Evolutionary conservation across 768 basidiomycete species (phyloP), one percentile per base, ranked within the genome.

Genomic region (Saitozyma podzolica): DNA sequence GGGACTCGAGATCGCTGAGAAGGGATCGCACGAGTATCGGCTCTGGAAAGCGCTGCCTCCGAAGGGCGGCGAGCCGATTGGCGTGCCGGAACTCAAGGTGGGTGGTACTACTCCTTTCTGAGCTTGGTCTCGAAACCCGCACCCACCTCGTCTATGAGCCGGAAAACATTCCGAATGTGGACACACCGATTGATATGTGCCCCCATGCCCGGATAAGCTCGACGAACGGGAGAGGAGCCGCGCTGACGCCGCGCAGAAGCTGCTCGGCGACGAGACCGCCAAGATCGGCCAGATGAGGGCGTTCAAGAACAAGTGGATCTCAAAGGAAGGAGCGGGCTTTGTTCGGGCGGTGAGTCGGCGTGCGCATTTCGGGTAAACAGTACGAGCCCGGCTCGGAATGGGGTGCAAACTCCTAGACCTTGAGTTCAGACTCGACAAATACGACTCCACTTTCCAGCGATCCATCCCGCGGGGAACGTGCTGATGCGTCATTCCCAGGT

Each of bases 251-350:
- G 29, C 45, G 16, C 49, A 80, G 76, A 74, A 76, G 64, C 60
- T 68, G n/a, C 85, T 98, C 13, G 95, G 95, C 13, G 89, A 90
- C 61, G 92, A 96, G 70, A 84, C 86, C 8, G 88, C 91, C 14
- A 96, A 94, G 81, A 85, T 97, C 61, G 96, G 96, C 0, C 96
- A 98, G 81, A 89, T 89, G 9, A 86, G 89, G 67, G 96, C 95
- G 17, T 96, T 99, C 85, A 97, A 94, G 82, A 92, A 90, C 70
- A 90, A 89, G 59, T 99, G 96, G 96, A 92, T 98, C 65, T 84
- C 83, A 19, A 98, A 97, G 80, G 89, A 95, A 66, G 91, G 90
- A 8, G 85, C 86, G 65, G 91, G 76, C 0, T 86, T 99, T 67
- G 86, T 95, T 51, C 89, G 90, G 82, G 83, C 88, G 65, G 94